Percentiles rank a stretch among this genome's conserved stretches.
These are phyloP conservation scores for Phellinidium pouzarii DNA, from an alignment of 1,284 basidiomycete species.

Conservation along the genomic window DNA sequence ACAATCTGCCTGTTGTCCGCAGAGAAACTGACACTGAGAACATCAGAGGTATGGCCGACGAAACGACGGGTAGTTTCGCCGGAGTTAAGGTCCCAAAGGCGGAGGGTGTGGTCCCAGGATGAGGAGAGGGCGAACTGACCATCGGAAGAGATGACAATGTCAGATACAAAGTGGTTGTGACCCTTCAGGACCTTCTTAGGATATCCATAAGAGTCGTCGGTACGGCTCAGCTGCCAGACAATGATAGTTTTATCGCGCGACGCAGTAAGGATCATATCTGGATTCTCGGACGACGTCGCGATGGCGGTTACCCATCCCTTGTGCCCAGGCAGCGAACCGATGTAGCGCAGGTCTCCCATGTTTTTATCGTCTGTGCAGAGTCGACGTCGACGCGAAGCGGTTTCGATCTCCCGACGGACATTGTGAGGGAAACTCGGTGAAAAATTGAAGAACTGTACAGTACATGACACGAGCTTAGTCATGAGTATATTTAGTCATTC, in stretches of 20 bases:
- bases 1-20: constrained; percentile 99
- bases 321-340: constrained; percentile 92
- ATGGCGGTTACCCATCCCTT: constrained; percentile 96
- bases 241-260: constrained; percentile 99
- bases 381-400: constrained; percentile 9
- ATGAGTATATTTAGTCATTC: neutral
- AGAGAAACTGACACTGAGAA: constrained; percentile 95
- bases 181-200: constrained; percentile 97
- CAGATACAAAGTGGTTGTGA: constrained; percentile 99
- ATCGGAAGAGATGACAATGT: constrained; percentile 97
- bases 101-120: constrained; percentile 99
- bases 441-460: neutral
- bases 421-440: neutral
- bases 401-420: neutral
- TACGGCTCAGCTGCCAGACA: constrained; percentile 97
- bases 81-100: constrained; percentile 98
- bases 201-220: constrained; percentile 89
- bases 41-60: constrained; percentile 97
- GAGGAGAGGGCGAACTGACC: constrained; percentile 99
- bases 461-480: neutral
- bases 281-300: constrained; percentile 94
- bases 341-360: constrained; percentile 89
- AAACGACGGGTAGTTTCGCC: constrained; percentile 93
- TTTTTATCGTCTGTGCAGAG: constrained; percentile 23
- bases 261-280: constrained; percentile 94